These are phyloP conservation scores for Coniochaeta prunicola DNA, from an alignment of 2,329 filamentous ascomycete species.

Conservation along the genomic window DNA sequence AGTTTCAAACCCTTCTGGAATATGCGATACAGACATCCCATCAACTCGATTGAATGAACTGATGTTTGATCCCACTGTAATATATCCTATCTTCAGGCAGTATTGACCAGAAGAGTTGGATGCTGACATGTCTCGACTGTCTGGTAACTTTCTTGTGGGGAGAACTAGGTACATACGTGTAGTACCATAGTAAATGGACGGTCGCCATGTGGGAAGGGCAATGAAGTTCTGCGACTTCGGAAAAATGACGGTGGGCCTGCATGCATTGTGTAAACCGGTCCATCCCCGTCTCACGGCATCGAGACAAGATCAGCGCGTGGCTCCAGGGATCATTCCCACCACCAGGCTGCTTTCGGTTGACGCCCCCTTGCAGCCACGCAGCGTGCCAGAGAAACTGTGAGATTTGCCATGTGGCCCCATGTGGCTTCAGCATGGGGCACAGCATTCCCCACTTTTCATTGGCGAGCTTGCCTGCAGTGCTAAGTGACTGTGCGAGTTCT, in stretches of 20 bases:
- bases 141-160: too few species aligned
- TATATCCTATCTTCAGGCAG: too few species aligned
- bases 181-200: background rate
- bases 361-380: background rate
- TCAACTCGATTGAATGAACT: too few species aligned
- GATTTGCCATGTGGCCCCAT: slow-evolving; percentile 2
- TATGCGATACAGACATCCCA: too few species aligned
- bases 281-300: background rate
- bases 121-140: too few species aligned
- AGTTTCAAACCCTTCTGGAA: too few species aligned
- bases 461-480: background rate
- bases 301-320: slow-evolving; percentile 2
- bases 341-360: background rate
- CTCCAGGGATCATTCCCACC: slow-evolving; percentile 3
- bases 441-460: background rate
- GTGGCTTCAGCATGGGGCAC: background rate
- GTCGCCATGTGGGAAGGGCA: background rate
- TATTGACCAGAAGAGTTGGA: too few species aligned
- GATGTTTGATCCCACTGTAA: too few species aligned
- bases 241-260: background rate
- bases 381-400: background rate
- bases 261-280: background rate
- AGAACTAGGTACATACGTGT: too few species aligned
- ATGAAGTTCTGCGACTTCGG: background rate
- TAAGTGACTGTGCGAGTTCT: background rate